phyloP scores from a whole-genome alignment of 495 filamentous ascomycete species.

The Podospora comata region DNA sequence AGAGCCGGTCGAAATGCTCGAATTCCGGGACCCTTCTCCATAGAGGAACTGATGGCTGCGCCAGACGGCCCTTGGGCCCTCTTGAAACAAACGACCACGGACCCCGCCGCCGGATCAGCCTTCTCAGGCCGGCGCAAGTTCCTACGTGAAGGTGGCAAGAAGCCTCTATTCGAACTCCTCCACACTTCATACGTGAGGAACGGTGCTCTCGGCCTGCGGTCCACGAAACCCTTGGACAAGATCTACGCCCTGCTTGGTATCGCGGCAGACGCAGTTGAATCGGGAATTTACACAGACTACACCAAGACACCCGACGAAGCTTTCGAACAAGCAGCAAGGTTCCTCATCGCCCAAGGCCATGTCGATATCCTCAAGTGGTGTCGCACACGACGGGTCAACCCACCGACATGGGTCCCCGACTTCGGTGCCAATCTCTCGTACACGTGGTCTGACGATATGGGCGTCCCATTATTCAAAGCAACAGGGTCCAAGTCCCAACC shows the following conservation, averaged over 20 bases:
- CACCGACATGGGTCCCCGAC: neutral
- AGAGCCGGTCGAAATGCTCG: neutral
- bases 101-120: neutral
- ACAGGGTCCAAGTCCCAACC: neutral
- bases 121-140: conserved; percentile 4
- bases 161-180: conserved; percentile 6
- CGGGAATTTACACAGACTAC: neutral
- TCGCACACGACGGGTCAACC: neutral
- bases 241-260: neutral
- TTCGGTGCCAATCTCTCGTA: neutral
- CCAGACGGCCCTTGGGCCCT: neutral
- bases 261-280: neutral
- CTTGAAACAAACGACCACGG: neutral
- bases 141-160: neutral
- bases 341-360: neutral
- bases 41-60: neutral
- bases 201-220: conserved; percentile 2
- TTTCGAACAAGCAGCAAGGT: neutral
- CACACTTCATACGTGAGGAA: conserved; percentile 10
- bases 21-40: neutral
- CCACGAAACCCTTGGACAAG: neutral
- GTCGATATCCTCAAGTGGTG: neutral
- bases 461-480: neutral
- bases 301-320: neutral
- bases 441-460: neutral